Base-by-base conservation (phyloP, 2,329 filamentous ascomycete species). In the Fusarium hostae region DNA sequence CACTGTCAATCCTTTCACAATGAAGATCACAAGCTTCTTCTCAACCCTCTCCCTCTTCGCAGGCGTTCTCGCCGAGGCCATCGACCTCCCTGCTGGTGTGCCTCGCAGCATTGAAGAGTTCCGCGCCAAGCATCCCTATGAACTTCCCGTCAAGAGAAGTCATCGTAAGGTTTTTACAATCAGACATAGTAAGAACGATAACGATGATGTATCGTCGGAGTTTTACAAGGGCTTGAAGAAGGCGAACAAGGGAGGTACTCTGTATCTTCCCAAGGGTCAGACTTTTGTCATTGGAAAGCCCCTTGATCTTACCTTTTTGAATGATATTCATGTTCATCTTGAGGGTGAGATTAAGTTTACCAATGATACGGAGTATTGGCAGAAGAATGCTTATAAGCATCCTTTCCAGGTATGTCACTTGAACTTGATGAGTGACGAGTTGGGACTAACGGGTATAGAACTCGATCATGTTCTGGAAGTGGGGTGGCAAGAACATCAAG, bases 311-410 rank as follows among this genome's bases (percentile, higher is more conserved):
- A 76, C 74, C 7, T 75, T 66, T 52, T 47, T 76, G 22, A 48
- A 75, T n/a, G 63, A 76, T 30, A 47, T 76, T n/a, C 74, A 76
- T 22, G 65, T 76, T 26, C 65, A 76, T n/a, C 59, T 76, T 16
- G 74, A 76, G 22, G 74, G 74, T 22, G 74, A 76, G 60, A 76
- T 76, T 41, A 75, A 76, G 62, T 76, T 76, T 32, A 76, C 74
- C 47, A 76, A 76, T 12, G 72, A 76, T 16, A 74, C 71, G 4
- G 35, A 15, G 20, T 76, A 68, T 20, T 76, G 74, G 74, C 74
- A 76, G 51, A 67, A 68, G 50, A 70, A 76, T 43, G 68, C 74
- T 9, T 76, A 69, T 28, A 41, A 60, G 11, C 73, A 76, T 20
- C 74, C 74, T 9, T 76, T 76, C 56, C 74, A 76, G 63, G 73